Percentiles rank a stretch among this genome's conserved stretches.
These are phyloP conservation scores for Linaria vulgaris DNA, from an alignment of 257 asterid species.

Conservation along the genomic window DNA sequence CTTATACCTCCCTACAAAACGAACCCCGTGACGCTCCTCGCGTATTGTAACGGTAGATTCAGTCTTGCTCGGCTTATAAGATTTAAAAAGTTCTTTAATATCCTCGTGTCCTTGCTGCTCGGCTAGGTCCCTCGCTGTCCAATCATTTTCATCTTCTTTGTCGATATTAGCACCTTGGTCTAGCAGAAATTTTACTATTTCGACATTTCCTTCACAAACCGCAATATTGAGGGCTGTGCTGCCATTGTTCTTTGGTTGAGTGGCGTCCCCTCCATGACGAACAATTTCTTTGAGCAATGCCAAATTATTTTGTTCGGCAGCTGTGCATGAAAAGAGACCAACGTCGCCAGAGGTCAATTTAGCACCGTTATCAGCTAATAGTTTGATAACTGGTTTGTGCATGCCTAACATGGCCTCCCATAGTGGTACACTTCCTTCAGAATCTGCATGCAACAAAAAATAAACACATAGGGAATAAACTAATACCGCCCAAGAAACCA, in stretches of 20 bases:
- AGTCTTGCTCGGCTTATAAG: constrained; percentile 13
- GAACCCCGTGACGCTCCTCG: constrained; percentile 29
- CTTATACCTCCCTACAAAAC: constrained; percentile 23
- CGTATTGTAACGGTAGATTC: constrained; percentile 17
- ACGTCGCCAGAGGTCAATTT: constrained; percentile 23
- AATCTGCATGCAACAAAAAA: constrained; percentile 21
- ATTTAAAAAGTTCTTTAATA: constrained; percentile 38
- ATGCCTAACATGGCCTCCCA: constrained; percentile 37
- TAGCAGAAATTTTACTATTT: constrained; percentile 31
- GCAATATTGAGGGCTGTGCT: constrained; percentile 31
- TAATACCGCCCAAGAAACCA: neutral
- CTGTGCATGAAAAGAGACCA: constrained; percentile 23
- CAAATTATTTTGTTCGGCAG: constrained; percentile 31
- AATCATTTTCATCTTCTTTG: constrained; percentile 31
- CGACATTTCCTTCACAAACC: constrained; percentile 27
- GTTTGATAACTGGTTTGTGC: constrained; percentile 24
- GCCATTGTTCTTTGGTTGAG: constrained; percentile 24
- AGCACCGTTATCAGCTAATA: constrained; percentile 29
- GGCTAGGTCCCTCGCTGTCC: constrained; percentile 47
- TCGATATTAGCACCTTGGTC: constrained; percentile 30
- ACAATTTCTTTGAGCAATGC: constrained; percentile 27
- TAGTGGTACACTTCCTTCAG: constrained; percentile 35
- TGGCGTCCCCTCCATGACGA: constrained; percentile 24
- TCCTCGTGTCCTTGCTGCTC: constrained; percentile 63
- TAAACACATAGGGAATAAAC: neutral